A percentile compares a stretch with the other conserved stretches of the same genome.
These are phyloP conservation scores for Lophiotrema nucula DNA, from an alignment of 495 filamentous ascomycete species.

Conservation along the genomic window DNA sequence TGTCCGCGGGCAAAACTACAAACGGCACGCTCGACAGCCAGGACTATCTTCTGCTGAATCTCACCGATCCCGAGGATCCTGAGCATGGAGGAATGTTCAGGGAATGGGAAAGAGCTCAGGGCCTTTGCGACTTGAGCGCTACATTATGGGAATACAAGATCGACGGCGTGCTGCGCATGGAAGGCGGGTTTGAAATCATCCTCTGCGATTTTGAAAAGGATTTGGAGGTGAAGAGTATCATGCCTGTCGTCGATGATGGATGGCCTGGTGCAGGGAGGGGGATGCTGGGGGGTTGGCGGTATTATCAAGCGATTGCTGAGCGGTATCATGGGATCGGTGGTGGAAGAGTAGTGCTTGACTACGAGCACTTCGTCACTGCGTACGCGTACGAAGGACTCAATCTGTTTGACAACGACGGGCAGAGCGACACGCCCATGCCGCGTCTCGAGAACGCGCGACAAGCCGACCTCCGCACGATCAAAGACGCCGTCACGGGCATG, in stretches of 20 bases:
- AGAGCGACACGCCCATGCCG: conserved; percentile 42
- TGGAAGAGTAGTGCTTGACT: conserved; percentile 55
- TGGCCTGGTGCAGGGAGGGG: conserved; percentile 14
- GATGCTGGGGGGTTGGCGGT: conserved; percentile 34
- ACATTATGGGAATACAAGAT: conserved; percentile 51
- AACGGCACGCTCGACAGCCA: conserved; percentile 63
- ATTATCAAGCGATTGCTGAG: conserved; percentile 44
- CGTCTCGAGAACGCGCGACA: conserved; percentile 45
- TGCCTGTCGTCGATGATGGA: conserved; percentile 20
- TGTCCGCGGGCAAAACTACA: conserved; percentile 56
- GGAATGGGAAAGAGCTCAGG: conserved; percentile 49
- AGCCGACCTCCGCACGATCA: conserved; percentile 45
- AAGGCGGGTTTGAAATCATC: conserved; percentile 68
- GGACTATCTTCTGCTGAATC: conserved; percentile 52
- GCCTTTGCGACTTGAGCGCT: conserved; percentile 51
- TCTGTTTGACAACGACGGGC: conserved; percentile 9
- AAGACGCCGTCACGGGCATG: conserved; percentile 44
- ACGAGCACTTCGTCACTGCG: conserved; percentile 59
- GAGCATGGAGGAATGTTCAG: conserved; percentile 32
- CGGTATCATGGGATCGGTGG: conserved; percentile 62
- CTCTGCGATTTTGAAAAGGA: conserved; percentile 56
- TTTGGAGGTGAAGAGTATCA: conserved; percentile 21
- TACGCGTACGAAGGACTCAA: conserved; percentile 47
- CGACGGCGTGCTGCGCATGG: conserved; percentile 65
- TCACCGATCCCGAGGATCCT: conserved; percentile 16